A percentile compares a stretch with the other conserved stretches of the same genome.
Conservation (phyloP, 495 filamentous ascomycete species). For the Neurospora sp. region DNA sequence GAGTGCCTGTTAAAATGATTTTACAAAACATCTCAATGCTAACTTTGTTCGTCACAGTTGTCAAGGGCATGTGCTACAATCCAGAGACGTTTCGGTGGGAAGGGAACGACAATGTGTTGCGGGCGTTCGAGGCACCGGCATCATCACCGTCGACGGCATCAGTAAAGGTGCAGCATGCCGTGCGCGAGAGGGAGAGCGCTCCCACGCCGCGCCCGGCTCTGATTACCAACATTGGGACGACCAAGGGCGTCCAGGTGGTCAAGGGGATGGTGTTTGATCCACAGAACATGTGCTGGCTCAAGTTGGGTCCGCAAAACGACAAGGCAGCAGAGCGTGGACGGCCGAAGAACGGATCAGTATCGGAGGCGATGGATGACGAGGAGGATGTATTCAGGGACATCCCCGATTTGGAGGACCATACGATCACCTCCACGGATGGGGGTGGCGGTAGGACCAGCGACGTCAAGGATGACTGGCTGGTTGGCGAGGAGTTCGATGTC, state of each 20-base stretch:
- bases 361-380: constrained; percentile 55
- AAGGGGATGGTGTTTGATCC: constrained; percentile 97
- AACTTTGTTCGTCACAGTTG: constrained; percentile 39
- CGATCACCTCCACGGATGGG: constrained; percentile 30
- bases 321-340: background rate
- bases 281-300: constrained; percentile 90
- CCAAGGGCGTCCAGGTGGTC: constrained; percentile 76
- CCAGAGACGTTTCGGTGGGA: constrained; percentile 79
- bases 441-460: constrained; percentile 35
- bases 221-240: constrained; percentile 74
- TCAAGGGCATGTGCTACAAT: constrained; percentile 95
- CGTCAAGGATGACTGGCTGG: constrained; percentile 66
- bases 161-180: constrained; percentile 28
- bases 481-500: constrained; percentile 95
- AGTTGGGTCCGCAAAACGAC: constrained; percentile 40
- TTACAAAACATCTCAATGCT: constrained; percentile 3
- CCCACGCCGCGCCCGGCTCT: constrained; percentile 73
- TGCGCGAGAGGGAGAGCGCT: constrained; percentile 41
- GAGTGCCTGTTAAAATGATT: constrained; percentile 8
- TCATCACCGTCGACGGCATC: constrained; percentile 39
- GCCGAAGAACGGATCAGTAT: constrained; percentile 13
- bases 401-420: constrained; percentile 42
- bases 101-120: constrained; percentile 80
- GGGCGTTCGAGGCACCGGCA: constrained; percentile 55
- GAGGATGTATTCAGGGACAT: constrained; percentile 47